Base-by-base conservation (phyloP, 2,329 filamentous ascomycete genomes). In the Phyllosticta citriasiana region DNA sequence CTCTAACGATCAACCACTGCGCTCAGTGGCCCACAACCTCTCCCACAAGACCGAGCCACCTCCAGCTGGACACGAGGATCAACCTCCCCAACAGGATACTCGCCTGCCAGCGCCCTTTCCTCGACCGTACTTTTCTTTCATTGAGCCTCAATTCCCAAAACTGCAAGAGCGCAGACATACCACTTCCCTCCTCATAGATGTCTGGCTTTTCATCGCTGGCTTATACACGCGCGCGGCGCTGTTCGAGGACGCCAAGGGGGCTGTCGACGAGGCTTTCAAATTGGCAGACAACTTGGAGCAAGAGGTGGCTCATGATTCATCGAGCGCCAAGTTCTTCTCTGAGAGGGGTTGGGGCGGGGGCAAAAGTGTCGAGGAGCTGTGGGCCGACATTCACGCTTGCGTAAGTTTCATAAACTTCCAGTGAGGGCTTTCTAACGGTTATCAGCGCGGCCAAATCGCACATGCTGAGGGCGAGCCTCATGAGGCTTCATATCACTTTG, bases 171-270 rank as follows among this genome's bases (percentile, higher is more conserved):
- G 82, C 57, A 80, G 80, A 59, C 82, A 84, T 62, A 81, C 79
- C 16, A 75, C 84, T 12, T 78, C 78, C 4, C 70, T 86, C 10
- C 74, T 99, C 16, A 78, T 91, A 22, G 88, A 87, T 65, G 86
- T 97, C 33, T 99, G 94, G 94, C 79, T 97, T 8, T 88, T 94
- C 70, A 91, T 97, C 64, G 88, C 91, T 2, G 88, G 88, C 0
- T 86, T 97, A 65, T 99, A 97, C 71, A 84, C 91, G 27, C 84
- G 91, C 59, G 90, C 93, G 7, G 83, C 83, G 8, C 85, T 95
- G 77, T 84, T 85, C 60, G 87, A 92, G 22, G 93, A 97, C 71
- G 86, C 89, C 12, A 84, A 84, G 66, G 89, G 87, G 58, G 91
- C 93, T 6, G 84, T 92, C 27, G 81, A 85, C 10, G 94, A 97